These are phyloP conservation scores for Heracleum sosnowskyi DNA, from an alignment of 129 eudicot genomes.

Conservation along the genomic window DNA sequence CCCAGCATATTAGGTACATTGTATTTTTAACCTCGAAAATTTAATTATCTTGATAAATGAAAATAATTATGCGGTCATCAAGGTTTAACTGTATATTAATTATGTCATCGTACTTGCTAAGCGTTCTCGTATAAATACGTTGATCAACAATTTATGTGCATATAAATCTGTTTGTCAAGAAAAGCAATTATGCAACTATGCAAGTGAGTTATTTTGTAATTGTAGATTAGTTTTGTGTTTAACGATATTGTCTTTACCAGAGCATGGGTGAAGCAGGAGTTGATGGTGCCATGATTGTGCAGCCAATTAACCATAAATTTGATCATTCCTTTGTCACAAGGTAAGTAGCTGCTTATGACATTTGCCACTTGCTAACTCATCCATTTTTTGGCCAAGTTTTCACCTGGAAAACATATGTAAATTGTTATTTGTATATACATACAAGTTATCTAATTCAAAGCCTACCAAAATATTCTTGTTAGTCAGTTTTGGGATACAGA, in stretches of 20 bases:
- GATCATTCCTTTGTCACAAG: constrained; percentile 88
- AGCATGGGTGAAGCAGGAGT: constrained; percentile 77
- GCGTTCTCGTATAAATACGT: not conserved
- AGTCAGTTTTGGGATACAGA: not conserved
- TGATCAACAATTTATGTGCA: not conserved
- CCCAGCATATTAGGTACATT: too few relatives aligned
- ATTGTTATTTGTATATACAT: not conserved
- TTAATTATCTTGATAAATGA: too few relatives aligned
- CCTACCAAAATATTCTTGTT: not conserved
- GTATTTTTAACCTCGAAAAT: too few relatives aligned
- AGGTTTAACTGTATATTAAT: too few relatives aligned
- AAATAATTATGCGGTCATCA: too few relatives aligned
- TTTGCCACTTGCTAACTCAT: not conserved
- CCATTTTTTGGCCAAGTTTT: not conserved
- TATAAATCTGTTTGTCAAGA: not conserved
- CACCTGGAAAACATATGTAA: too few relatives aligned
- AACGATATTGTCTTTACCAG: constrained; percentile 18
- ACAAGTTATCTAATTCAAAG: not conserved
- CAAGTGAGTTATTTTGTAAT: not conserved
- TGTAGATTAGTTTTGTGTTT: constrained; percentile 1
- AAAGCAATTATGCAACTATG: not conserved
- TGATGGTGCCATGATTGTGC: constrained; percentile 82
- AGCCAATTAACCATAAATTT: constrained; percentile 82
- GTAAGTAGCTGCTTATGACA: constrained; percentile 20
- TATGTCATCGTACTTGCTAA: too few relatives aligned